Percentiles rank a stretch among this genome's conserved stretches.
Conservation (phyloP, 2,329 filamentous ascomycete genomes). For the Aureobasidium sp. region DNA sequence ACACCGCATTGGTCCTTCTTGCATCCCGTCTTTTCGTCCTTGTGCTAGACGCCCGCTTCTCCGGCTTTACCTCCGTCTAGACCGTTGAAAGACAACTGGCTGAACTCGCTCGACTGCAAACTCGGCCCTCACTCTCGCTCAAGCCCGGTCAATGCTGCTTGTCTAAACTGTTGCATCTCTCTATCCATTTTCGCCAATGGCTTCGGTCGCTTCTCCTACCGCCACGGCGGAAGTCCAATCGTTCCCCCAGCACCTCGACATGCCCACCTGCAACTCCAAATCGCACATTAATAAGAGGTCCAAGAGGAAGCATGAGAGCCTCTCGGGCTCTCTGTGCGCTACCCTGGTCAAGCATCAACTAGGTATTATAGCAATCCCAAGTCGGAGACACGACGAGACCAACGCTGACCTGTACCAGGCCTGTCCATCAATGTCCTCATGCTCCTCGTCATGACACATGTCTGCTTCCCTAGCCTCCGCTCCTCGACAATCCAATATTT, state of each 20-base stretch:
- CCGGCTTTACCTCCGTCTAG: background rate
- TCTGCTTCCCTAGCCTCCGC: slow-evolving; percentile 72
- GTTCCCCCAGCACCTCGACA: background rate
- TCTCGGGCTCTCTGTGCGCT: slow-evolving; percentile 26
- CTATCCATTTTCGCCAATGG: slow-evolving; percentile 5
- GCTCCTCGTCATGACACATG: slow-evolving; percentile 72
- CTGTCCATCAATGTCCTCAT: slow-evolving; percentile 79
- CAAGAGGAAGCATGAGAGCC: slow-evolving; percentile 24
- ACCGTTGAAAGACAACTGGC: slow-evolving; percentile 2
- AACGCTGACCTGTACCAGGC: slow-evolving; percentile 40
- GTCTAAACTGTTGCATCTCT: background rate
- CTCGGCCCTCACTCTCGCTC: background rate
- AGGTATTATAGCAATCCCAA: slow-evolving; percentile 20
- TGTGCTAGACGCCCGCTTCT: background rate
- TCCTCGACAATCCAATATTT: slow-evolving; percentile 81
- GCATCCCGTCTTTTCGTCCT: background rate
- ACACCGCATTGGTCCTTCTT: background rate
- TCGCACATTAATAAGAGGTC: slow-evolving; percentile 6
- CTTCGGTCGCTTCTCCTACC: background rate
- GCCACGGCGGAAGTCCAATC: background rate
- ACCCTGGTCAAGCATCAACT: slow-evolving; percentile 36
- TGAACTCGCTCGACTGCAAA: background rate
- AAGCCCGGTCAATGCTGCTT: background rate
- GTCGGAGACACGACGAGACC: background rate
- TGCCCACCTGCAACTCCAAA: background rate